These are phyloP conservation scores for Fusarium sp. DNA, from an alignment of 2,329 filamentous ascomycete species.

Conservation along the genomic window DNA sequence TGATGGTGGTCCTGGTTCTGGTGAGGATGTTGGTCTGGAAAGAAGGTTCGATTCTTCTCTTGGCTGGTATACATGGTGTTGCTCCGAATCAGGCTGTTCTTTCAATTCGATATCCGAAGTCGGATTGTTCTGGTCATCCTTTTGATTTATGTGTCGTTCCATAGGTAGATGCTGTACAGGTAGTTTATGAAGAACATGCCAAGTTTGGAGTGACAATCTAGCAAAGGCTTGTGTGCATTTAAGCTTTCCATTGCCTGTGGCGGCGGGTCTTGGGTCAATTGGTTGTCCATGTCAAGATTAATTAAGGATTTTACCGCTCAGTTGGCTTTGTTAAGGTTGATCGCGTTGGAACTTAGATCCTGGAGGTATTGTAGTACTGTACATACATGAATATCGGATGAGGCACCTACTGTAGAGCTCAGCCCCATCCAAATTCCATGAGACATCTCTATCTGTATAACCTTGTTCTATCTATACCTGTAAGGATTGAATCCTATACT, in stretches of 20 bases:
- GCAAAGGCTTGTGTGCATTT: conserved; percentile 3
- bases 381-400: background rate
- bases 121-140: background rate
- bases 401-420: background rate
- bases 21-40: conserved; percentile 4
- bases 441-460: background rate
- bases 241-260: conserved; percentile 20
- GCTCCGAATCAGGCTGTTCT: background rate
- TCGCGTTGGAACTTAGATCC: background rate
- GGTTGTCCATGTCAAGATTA: background rate
- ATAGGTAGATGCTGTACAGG: background rate
- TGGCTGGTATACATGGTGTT: background rate
- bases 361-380: background rate
- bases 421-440: background rate
- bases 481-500: background rate
- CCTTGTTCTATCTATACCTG: background rate
- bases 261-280: conserved; percentile 8
- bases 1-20: background rate
- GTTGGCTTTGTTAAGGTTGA: background rate
- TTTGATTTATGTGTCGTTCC: background rate
- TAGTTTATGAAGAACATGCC: background rate
- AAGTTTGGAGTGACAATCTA: background rate
- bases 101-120: conserved; percentile 7
- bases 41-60: conserved; percentile 24
- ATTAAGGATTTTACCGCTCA: background rate